These are phyloP conservation scores for Heteromeles arbutifolia DNA, from an alignment of 306 rosid species.

Conservation along the genomic window DNA sequence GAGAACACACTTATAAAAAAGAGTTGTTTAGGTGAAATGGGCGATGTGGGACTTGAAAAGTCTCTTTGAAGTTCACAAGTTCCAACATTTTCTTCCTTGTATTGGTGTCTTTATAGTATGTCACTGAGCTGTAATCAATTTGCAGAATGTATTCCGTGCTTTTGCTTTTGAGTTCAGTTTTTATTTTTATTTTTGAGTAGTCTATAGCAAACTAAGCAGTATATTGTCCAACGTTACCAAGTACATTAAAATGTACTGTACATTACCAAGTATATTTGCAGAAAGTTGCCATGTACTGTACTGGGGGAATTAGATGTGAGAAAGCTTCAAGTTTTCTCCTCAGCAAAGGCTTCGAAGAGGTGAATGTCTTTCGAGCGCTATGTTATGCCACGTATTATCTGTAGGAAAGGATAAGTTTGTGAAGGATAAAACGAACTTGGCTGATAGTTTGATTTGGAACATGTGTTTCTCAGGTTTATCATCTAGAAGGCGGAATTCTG, in stretches of 20 bases:
- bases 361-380: slow-evolving; percentile 19
- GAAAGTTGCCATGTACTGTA: slow-evolving; percentile 97
- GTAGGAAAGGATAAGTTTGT: background rate
- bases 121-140: background rate
- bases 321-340: slow-evolving; percentile 94
- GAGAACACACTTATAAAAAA: no score
- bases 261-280: no score
- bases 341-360: slow-evolving; percentile 87
- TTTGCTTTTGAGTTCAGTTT: background rate
- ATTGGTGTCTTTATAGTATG: background rate
- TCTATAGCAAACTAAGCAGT: background rate
- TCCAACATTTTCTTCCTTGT: background rate
- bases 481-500: slow-evolving; percentile 94
- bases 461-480: slow-evolving; percentile 54
- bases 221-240: background rate
- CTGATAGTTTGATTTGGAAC: background rate
- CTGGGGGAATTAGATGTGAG: slow-evolving; percentile 97
- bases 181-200: background rate
- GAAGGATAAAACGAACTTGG: background rate
- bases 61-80: no score
- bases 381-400: background rate
- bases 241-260: no score
- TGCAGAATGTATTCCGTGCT: background rate
- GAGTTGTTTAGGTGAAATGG: no score
- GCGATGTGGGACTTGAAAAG: no score